Base-by-base conservation (phyloP, 345 rosid genomes). In the Turnera subulata region DNA sequence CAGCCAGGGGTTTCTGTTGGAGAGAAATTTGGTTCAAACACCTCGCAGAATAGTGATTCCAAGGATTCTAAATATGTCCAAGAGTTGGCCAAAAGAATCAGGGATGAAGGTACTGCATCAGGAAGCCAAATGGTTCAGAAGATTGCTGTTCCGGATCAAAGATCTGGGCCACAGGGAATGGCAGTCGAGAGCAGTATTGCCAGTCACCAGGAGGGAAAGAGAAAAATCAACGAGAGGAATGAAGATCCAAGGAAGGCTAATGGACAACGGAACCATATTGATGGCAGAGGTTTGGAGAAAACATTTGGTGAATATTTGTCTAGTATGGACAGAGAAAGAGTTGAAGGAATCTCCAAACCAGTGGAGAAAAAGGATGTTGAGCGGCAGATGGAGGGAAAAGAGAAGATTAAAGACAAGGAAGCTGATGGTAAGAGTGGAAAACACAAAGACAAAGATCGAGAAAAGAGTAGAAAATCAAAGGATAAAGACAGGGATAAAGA, bases 41-140 rank as follows among this genome's bases (percentile, higher is more conserved):
- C 45, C 64, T 52, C 64, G 46, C 78, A 72, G 39, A 67, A 33
- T 42, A 63, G 64, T 50, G 74, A 67, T 46, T 54, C 51, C 55
- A 77, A 64, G 51, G 85, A 76, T 49, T 72, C 75, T 46, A 78
- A 66, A 52, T 67, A 61, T 62, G 56, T 78, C 53, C 78, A 66
- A 11, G 88, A 84, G 68, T 64, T 80, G 78, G 78, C 72, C 32
- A 78, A 62, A 74, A 80, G 88, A 70, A 74, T 73, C 68, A 71
- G 63, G 54, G 61, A 70, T 73, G 88, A 74, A 51, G 70, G 60
- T 64, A 48, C 50, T 71, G 86, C 81, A 47, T 73, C 71, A 20
- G 83, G 80, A 32, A 71, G 67, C 58, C 73, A 71, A 53, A 40
- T 65, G 68, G 71, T 75, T 61, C 78, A 69, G 66, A 70, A 67